phyloP scores from a whole-genome alignment of 208 protist genomes.

The Borovskyia barvae region DNA sequence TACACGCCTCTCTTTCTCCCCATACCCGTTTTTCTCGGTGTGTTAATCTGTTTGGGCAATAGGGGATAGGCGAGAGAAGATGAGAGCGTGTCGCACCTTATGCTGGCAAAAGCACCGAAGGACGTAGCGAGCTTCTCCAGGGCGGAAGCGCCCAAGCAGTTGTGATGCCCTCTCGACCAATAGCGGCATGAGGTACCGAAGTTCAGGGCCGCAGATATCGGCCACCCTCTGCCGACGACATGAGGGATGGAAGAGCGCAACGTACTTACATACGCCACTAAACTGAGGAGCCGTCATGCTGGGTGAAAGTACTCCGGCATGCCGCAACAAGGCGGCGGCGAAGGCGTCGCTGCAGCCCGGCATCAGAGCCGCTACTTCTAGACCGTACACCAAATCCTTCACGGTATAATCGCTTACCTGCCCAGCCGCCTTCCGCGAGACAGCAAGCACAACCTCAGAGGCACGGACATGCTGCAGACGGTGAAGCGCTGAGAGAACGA shows the following conservation, averaged over 20 bases:
- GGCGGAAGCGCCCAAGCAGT: constrained; percentile 61
- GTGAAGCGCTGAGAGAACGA: constrained; percentile 65
- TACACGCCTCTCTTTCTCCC: too few relatives aligned
- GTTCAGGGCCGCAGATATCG: constrained; percentile 47
- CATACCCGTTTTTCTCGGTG: too few relatives aligned
- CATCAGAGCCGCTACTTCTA: constrained; percentile 62
- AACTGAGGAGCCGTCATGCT: constrained; percentile 43
- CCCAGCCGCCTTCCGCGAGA: constrained; percentile 48
- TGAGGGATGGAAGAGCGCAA: constrained; percentile 49
- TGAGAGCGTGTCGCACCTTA: constrained; percentile 72
- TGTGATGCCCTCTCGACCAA: constrained; percentile 57
- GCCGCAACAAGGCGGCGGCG: constrained; percentile 45
- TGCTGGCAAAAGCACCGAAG: constrained; percentile 75
- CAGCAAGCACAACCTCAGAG: constrained; percentile 36
- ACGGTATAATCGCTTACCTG: constrained; percentile 48
- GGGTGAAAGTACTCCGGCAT: constrained; percentile 36
- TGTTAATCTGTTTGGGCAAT: too few relatives aligned
- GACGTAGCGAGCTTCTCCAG: constrained; percentile 71
- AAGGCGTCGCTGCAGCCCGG: constrained; percentile 50
- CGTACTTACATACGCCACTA: constrained; percentile 74
- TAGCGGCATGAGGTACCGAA: constrained; percentile 59
- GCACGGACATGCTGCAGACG: constrained; percentile 42
- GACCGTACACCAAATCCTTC: constrained; percentile 67
- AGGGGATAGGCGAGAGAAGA: constrained; percentile 73
- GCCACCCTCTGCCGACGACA: constrained; percentile 36